Evolutionary conservation across 257 asterid species (phyloP), one percentile per base, ranked within the genome.

Genomic region (Solanum neorickii): DNA sequence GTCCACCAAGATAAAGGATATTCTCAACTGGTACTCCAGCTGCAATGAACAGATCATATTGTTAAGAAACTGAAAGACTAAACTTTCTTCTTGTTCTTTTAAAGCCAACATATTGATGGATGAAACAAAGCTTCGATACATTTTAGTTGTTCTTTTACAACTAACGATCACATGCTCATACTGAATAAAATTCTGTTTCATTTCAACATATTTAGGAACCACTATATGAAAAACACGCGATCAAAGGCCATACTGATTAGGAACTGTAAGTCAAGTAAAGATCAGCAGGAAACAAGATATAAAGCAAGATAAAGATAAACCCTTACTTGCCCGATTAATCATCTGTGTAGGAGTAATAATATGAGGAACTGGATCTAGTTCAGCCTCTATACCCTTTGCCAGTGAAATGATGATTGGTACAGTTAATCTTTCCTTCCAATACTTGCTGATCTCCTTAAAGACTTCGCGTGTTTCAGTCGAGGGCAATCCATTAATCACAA

Each of bases 341-440:
- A 96, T 94, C 86, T 94, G 99, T 1, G 99, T 96, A 12, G 98
- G 99, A 5, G 99, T 96, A 60, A 96, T 96, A 49, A 96, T 96
- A 60, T 91, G 99, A 41, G 98, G 98, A 76, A 88, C 89, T 3
- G 98, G 98, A 20, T 89, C 91, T 23, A 96, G 74, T 89, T 96
- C 98, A 42, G 99, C 99, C 89, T 94, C 98, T 14, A 96, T 93
- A 83, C 99, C 99, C 94, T 96, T 96, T 1, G 99, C 96, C 91
- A 95, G 92, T 9, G 99, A 96, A 83, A 96, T 91, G 42, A 96
- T 93, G 9, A 96, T 83, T 7, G 99, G 98, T 15, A 84, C n/a
- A 5, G 94, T 92, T 47, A 95, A 86, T 83, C 99, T 94, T 88
- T 95, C 99, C 89, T 96, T 94, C 99, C 99, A 96, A 86, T 96